phyloP scores from a whole-genome alignment of 140 eudicot genomes.

The Cichorium intybus region DNA sequence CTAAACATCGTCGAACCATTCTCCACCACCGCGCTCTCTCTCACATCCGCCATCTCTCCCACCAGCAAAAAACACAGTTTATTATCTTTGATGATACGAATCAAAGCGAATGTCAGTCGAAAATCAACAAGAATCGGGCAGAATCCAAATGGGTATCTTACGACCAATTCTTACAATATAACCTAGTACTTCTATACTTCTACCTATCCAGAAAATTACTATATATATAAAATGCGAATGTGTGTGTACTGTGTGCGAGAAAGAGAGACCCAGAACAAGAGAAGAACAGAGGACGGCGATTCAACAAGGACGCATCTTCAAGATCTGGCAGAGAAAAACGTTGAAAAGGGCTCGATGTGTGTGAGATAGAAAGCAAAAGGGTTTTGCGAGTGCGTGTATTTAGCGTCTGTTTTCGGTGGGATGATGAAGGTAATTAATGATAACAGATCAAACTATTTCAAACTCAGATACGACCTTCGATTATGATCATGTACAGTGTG shows the following conservation, averaged over 20 bases:
- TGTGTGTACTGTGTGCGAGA: conserved; percentile 1
- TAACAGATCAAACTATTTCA: conserved; percentile 7
- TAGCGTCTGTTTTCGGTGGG: conserved; percentile 30
- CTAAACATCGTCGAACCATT: conserved; percentile 37
- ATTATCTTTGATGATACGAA: conserved; percentile 1
- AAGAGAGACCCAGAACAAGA: conserved; percentile 8
- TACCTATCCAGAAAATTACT: background rate
- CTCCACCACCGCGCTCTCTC: conserved; percentile 21
- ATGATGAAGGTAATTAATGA: background rate
- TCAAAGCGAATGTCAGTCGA: background rate
- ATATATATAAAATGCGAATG: conserved; percentile 7
- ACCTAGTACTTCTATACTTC: background rate
- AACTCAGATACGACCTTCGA: background rate
- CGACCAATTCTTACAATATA: background rate
- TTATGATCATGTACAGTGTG: background rate
- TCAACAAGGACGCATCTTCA: conserved; percentile 33
- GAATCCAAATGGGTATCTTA: conserved; percentile 16
- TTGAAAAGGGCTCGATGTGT: conserved; percentile 25
- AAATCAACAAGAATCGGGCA: conserved; percentile 6
- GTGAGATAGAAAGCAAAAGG: conserved; percentile 34
- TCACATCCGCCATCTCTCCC: conserved; percentile 22
- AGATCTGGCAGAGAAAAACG: conserved; percentile 26
- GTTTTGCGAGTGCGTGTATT: conserved; percentile 27
- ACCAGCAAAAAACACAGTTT: background rate
- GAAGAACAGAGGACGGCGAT: conserved; percentile 4